A percentile compares a stretch with the other conserved stretches of the same genome.
phyloP scores from a whole-genome alignment of 2,329 filamentous ascomycete species.

The Fusarium sp. region DNA sequence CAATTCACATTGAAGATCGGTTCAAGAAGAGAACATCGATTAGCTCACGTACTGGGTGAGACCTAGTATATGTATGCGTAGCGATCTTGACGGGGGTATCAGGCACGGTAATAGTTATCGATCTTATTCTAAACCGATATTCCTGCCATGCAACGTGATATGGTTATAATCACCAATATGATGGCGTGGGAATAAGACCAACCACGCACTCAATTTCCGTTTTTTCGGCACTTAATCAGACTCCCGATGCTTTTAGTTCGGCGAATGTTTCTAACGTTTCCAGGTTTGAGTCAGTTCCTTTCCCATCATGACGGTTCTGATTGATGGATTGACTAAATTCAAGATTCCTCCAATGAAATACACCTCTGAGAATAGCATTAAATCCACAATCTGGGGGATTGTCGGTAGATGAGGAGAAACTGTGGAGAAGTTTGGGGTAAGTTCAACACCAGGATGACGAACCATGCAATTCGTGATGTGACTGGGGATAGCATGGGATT shows the following conservation, averaged over 20 bases:
- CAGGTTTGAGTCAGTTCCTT: neutral
- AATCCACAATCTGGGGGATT: neutral
- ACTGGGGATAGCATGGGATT: conserved; percentile 4
- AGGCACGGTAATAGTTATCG: neutral
- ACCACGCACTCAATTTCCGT: neutral
- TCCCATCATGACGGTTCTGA: neutral
- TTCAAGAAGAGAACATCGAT: neutral
- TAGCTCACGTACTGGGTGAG: neutral
- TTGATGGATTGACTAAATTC: neutral
- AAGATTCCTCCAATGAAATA: neutral
- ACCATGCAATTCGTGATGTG: neutral
- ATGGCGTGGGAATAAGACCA: neutral
- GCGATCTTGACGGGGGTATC: neutral
- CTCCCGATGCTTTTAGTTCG: conserved; percentile 5
- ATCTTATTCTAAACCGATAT: neutral
- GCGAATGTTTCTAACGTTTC: neutral
- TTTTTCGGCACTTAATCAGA: conserved; percentile 12
- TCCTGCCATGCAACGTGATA: neutral
- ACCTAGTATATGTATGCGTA: neutral
- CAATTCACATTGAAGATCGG: neutral
- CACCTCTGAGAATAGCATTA: neutral
- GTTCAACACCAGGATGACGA: neutral
- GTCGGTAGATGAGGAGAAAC: conserved; percentile 10
- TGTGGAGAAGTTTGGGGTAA: conserved; percentile 28
- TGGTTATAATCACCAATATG: neutral